phyloP scores from a whole-genome alignment of 495 filamentous ascomycete genomes.

The Xylaria scruposa region DNA sequence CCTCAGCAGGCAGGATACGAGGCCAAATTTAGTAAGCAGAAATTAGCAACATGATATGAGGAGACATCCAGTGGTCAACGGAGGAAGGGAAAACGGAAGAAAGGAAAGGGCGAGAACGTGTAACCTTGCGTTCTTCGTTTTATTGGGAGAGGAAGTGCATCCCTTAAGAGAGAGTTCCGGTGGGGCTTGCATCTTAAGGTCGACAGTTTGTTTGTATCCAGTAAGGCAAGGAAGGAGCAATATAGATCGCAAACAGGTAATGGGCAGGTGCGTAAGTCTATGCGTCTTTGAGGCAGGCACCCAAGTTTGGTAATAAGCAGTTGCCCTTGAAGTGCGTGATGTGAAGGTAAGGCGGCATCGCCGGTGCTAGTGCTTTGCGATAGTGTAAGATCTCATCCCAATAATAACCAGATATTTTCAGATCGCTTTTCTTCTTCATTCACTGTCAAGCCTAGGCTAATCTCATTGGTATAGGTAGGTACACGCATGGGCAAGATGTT shows the following conservation, averaged over 20 bases:
- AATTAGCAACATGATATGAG: not conserved
- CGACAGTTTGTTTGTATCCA: not conserved
- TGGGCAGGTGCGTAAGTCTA: not conserved
- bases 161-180: not conserved
- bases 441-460: not conserved
- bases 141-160: not conserved
- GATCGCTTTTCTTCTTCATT: not conserved
- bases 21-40: not conserved
- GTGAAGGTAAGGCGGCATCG: conserved; percentile 1
- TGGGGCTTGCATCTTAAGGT: not conserved
- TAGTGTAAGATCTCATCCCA: conserved; percentile 3
- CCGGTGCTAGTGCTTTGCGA: not conserved
- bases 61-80: not conserved
- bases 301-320: not conserved
- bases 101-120: not conserved
- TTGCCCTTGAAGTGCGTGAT: not conserved
- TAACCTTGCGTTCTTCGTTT: not conserved
- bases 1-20: not conserved
- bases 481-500: not conserved
- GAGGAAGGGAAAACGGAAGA: not conserved
- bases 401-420: conserved; percentile 2
- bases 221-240: not conserved
- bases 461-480: not conserved
- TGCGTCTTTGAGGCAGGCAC: not conserved
- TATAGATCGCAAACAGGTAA: not conserved